Evolutionary conservation across 208 protist genomes (phyloP), one percentile per base, ranked within the genome.

Genomic region (Leishmania gerbilli): DNA sequence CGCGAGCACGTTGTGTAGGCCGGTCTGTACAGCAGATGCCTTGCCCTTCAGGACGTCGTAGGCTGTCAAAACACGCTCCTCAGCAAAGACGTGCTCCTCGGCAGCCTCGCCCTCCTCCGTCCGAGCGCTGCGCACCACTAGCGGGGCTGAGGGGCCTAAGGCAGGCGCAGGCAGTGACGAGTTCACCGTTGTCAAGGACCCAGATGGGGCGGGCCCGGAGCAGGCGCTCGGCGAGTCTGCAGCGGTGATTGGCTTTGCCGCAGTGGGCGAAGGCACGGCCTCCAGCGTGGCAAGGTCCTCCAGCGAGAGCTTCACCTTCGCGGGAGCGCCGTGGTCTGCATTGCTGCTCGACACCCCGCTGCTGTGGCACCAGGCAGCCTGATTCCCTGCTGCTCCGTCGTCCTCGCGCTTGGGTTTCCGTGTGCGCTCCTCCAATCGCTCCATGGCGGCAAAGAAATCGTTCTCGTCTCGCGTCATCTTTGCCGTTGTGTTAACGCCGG

Each of bases 51-150:
- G 84, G 40, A 97, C 67, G 71, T 97, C 94, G 75, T 87, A 86
- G 68, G 87, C 80, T 31, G 94, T 96, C 71, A 97, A 76, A 27
- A 89, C 92, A 58, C 88, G 80, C 76, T 96, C 94, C 71, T 96
- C 91, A 7, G 88, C 82, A 81, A 96, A 95, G 53, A 85, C 83
- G 81, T 96, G 89, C 83, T 89, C 79, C 76, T 96, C 92, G 2
- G 92, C 91, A 2, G 89, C 81, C 21, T 94, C 90, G 67, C 84
- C 90, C 37, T 88, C 90, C 65, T 95, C 92, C 0, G 87, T 90
- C 37, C 94, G 92, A 0, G 92, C 94, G 60, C 86, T 90, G 64
- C 92, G 92, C 37, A 87, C 85, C n/a, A 90, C 84, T 3, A 94
- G 67, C 31, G 79, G 45, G 0, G 67, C 47, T 15, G 65, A 67